Base-by-base conservation (phyloP, 2,329 filamentous ascomycete species). In the Fusarium equiseti region DNA sequence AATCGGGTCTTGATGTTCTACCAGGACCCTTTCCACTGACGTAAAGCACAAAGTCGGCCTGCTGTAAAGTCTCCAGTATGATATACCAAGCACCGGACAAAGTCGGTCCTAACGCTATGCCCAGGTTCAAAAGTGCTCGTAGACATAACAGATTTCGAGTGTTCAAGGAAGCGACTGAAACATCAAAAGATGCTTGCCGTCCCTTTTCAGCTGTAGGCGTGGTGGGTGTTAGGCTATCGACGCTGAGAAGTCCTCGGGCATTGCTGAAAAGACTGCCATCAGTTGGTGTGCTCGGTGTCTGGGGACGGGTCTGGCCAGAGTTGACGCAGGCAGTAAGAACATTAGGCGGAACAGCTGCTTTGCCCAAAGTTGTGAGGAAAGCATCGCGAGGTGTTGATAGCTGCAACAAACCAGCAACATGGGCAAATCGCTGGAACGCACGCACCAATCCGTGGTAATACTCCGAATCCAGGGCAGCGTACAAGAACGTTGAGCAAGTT, bases 401-500 rank as follows among this genome's bases (percentile, higher is more conserved):
- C 68, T 95, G 90, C 11, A 99, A 82, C 49, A 99, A 84, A 8
- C 96, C 97, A 42, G 96, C 94, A 5, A 98, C 95, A 78, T 99
- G 97, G 1, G 96, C 92, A 75, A 99, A 93, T 71, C 97, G 94
- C 76, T 99, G 96, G 73, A 98, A 97, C 0, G 95, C 93, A 71
- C 96, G 89, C 26, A 99, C 95, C 3, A 99, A 84, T 12, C 91
- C 90, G 72, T 98, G 95, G 75, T 98, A 99, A 74, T 96, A 98
- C 56, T 98, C 94, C 2, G 93, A 92, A 77, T 99, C 96, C 6
- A 99, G 84, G 0, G 95, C 90, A 31, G 96, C 93, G 77, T 97
- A 97, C 20, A 99, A 83, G 77, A 98, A 99, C 0, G 95, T 98
- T 0, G 96, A 99, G 75, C 94, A 98, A 3, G 94, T 96, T 2